phyloP scores from a whole-genome alignment of 1,284 basidiomycete genomes.

The Malassezia restricta region DNA sequence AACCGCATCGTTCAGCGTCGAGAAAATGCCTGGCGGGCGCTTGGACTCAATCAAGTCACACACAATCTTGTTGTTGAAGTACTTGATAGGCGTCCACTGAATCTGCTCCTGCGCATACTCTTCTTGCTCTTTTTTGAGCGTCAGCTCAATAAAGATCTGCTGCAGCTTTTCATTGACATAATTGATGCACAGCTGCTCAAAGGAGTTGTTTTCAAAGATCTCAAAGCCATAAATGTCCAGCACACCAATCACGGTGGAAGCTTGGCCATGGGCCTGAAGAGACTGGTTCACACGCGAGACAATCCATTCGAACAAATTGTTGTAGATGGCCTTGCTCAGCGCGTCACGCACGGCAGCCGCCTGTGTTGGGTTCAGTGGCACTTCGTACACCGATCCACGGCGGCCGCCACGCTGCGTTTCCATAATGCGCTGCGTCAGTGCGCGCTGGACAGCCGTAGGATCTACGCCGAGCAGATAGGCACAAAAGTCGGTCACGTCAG shows the following conservation, averaged over 20 bases:
- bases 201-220: constrained; percentile 97
- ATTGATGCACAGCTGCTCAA: constrained; percentile 99
- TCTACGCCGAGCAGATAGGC: constrained; percentile 89
- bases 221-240: constrained; percentile 85
- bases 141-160: constrained; percentile 95
- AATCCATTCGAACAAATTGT: constrained; percentile 99
- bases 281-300: constrained; percentile 89
- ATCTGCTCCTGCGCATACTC: constrained; percentile 97
- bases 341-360: constrained; percentile 80
- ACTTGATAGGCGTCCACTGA: constrained; percentile 92
- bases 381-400: constrained; percentile 87
- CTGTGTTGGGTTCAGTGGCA: constrained; percentile 86
- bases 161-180: constrained; percentile 98
- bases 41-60: constrained; percentile 96
- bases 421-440: constrained; percentile 70
- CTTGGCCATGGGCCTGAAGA: constrained; percentile 66
- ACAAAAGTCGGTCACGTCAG: constrained; percentile 85
- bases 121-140: constrained; percentile 96
- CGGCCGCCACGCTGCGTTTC: constrained; percentile 70
- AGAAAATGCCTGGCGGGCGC: constrained; percentile 91
- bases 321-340: constrained; percentile 89
- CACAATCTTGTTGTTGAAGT: constrained; percentile 57
- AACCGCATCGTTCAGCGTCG: constrained; percentile 93
- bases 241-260: constrained; percentile 84
- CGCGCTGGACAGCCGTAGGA: constrained; percentile 65